Base-by-base conservation (phyloP, 352 stramenopile species). In the Elongisporangium anandrum region DNA sequence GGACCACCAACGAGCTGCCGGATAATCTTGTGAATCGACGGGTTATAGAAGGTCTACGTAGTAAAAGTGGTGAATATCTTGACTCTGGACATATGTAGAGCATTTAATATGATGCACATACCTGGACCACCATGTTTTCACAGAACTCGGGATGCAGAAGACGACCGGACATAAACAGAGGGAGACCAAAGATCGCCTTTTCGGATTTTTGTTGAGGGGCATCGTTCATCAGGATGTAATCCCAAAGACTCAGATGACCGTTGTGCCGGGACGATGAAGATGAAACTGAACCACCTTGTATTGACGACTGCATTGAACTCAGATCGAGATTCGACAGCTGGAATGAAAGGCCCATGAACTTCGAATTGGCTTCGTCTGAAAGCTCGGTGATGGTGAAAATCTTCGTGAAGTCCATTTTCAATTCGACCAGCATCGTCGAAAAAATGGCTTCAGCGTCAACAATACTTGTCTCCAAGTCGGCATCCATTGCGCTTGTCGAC, bases 361-460 rank as follows among this genome's bases (percentile, higher is more conserved):
- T 95, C n/a, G 86, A 95, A 56, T 95, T 95, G 24, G 78, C 79
- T 60, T 92, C 81, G 52, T 95, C 81, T 1, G 81, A 69, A 21
- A 95, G 79, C 53, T 95, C 86, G 0, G 86, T 95, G 64, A 95
- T 83, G 5, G 86, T 93, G 51, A 95, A 95, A 45, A 93, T 87
- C 58, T 78, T 82, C 9, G 78, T 72, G 20, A 92, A 90, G 60
- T 95, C 79, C 83, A 95, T 92, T 61, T 95, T 93, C 34, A 95
- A 67, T 59, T 93, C 83, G 34, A 95, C 83, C 15, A 95, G 66
- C 84, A 95, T 92, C 17, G 86, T 93, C 22, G 75, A 77, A 54
- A 95, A 93, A 66, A 95, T 92, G 12, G 84, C 86, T 60, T 95
- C 83, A 0, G 83, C 76, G 59, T 95, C 86, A 24, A 79, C 75